Evolutionary conservation across 2,329 filamentous ascomycete genomes (phyloP).

Genomic region (Macrophomina pseudophaseolina): DNA sequence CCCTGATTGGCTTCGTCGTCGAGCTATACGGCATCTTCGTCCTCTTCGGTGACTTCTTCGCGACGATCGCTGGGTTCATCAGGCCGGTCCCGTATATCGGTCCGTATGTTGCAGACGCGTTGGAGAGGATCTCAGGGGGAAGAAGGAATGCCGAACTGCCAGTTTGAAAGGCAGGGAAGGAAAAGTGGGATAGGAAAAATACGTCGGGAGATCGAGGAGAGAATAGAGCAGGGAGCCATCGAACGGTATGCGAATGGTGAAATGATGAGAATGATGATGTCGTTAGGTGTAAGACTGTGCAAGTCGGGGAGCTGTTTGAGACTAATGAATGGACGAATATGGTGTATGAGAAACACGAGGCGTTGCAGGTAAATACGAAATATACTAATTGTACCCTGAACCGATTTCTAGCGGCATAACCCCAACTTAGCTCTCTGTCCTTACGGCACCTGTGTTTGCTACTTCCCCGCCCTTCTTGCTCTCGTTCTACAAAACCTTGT

Average conservation of each 20-base stretch:
- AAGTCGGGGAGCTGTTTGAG: not conserved
- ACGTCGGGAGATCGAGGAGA: not conserved
- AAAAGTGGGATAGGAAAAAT: not conserved
- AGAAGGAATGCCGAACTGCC: conserved; percentile 78
- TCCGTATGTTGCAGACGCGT: conserved; percentile 76
- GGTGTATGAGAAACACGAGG: conserved; percentile 14
- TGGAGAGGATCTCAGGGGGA: conserved; percentile 73
- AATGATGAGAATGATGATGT: not conserved
- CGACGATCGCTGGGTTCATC: conserved; percentile 87
- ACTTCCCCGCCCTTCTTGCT: too few relatives aligned
- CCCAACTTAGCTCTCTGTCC: too few relatives aligned
- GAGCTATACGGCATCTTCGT: conserved; percentile 93
- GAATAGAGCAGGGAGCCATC: not conserved
- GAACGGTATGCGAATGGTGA: not conserved
- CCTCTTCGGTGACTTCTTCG: conserved; percentile 94
- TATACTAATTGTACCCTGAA: not conserved
- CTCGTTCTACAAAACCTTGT: too few relatives aligned
- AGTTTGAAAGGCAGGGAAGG: conserved; percentile 57
- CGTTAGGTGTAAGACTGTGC: conserved; percentile 3
- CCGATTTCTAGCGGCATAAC: too few relatives aligned
- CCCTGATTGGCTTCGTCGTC: conserved; percentile 85
- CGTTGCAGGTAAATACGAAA: conserved; percentile 13
- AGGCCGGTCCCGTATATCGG: conserved; percentile 84
- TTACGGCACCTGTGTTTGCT: too few relatives aligned
- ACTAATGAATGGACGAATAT: conserved; percentile 6